A percentile compares a stretch with the other conserved stretches of the same genome.
Conservation (phyloP, 805 yeast species). For the Crinitomyces ghanaensis region DNA sequence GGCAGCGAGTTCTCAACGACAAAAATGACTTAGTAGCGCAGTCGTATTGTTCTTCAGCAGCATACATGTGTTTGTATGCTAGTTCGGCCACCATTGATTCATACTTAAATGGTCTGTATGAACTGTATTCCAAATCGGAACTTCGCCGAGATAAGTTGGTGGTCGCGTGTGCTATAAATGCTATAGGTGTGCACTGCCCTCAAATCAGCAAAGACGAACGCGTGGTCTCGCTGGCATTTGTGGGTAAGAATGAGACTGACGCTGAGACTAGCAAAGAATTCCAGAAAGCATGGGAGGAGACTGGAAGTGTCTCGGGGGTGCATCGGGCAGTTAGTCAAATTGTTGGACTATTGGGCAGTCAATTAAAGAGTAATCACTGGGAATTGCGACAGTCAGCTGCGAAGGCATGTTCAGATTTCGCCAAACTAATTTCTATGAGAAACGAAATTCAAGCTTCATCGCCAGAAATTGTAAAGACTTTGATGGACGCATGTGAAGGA, state of each 20-base stretch:
- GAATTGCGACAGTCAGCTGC: slow-evolving; percentile 61
- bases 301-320: slow-evolving; percentile 62
- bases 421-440: no score
- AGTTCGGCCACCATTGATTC: slow-evolving; percentile 28
- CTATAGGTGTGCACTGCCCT: slow-evolving; percentile 56
- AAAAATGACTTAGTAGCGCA: slow-evolving; percentile 60
- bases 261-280: slow-evolving; percentile 38
- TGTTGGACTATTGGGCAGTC: slow-evolving; percentile 34
- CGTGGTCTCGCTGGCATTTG: slow-evolving; percentile 52
- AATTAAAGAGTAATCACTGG: slow-evolving; percentile 46
- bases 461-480: slow-evolving; percentile 37
- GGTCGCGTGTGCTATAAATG: slow-evolving; percentile 51
- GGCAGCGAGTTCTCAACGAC: slow-evolving; percentile 51
- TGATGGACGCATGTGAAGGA: slow-evolving; percentile 56
- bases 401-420: no score
- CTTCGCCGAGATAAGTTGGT: slow-evolving; percentile 36
- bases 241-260: slow-evolving; percentile 60
- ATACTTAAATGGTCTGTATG: slow-evolving; percentile 40
- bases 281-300: slow-evolving; percentile 68
- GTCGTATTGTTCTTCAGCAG: slow-evolving; percentile 71
- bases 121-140: slow-evolving; percentile 46
- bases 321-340: slow-evolving; percentile 64
- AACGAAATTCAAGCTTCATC: no score
- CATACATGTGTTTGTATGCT: slow-evolving; percentile 60
- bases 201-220: no score